A percentile compares a stretch with the other conserved stretches of the same genome.
phyloP scores from a whole-genome alignment of 2,329 filamentous ascomycete genomes.

The Neonectria punicea region DNA sequence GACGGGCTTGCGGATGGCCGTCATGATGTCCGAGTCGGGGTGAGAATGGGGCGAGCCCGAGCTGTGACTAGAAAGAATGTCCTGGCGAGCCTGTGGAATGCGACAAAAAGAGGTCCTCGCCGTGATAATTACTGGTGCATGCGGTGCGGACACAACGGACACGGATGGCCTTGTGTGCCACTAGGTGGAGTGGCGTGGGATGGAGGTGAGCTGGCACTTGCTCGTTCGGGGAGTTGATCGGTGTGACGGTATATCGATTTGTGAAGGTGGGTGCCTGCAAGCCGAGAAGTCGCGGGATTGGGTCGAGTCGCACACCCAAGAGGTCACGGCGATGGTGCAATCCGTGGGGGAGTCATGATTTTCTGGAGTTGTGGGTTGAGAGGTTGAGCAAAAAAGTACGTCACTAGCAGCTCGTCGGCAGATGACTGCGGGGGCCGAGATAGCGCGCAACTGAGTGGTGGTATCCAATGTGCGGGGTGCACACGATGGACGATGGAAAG shows the following conservation, averaged over 20 bases:
- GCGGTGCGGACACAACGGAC: background rate
- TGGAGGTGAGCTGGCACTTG: slow-evolving; percentile 13
- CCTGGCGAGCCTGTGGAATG: slow-evolving; percentile 4
- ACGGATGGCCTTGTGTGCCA: slow-evolving; percentile 17
- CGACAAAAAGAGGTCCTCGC: background rate
- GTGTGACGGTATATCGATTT: slow-evolving; percentile 19
- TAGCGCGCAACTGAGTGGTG: slow-evolving; percentile 29
- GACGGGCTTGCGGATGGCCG: slow-evolving; percentile 49
- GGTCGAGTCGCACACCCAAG: slow-evolving; percentile 20
- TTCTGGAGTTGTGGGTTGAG: slow-evolving; percentile 39
- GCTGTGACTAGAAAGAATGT: background rate
- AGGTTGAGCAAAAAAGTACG: slow-evolving; percentile 23
- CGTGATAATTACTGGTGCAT: slow-evolving; percentile 9
- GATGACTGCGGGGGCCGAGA: slow-evolving; percentile 9
- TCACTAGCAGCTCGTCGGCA: slow-evolving; percentile 28
- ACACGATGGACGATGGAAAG: slow-evolving; percentile 11
- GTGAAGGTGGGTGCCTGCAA: slow-evolving; percentile 12
- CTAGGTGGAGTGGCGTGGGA: slow-evolving; percentile 21
- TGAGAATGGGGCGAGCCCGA: slow-evolving; percentile 15
- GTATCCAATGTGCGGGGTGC: slow-evolving; percentile 33
- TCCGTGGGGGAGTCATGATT: slow-evolving; percentile 37
- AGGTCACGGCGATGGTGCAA: slow-evolving; percentile 39
- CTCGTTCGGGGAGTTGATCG: slow-evolving; percentile 26
- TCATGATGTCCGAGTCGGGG: slow-evolving; percentile 38
- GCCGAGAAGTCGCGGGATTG: slow-evolving; percentile 21